Evolutionary conservation across 2,329 filamentous ascomycete genomes (phyloP), one percentile per base, ranked within the genome.

Genomic region (Graphiopsis chlorocephala): DNA sequence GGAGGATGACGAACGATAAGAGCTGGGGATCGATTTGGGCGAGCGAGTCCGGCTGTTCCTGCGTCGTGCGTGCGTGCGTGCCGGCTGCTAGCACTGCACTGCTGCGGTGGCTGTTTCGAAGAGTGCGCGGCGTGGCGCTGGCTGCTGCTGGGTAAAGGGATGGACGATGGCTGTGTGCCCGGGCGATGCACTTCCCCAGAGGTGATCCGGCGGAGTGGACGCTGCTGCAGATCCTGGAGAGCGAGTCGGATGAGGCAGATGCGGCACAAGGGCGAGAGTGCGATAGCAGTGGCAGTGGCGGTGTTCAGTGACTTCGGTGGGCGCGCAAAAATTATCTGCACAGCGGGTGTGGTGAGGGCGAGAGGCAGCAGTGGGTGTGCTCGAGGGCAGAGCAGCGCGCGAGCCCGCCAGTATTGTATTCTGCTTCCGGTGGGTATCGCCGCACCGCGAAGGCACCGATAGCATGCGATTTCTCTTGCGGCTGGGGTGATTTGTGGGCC

Each of bases 361-460:
- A 25, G 31, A 35, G 31, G 55, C 31, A 38, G 55, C 55, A 42
- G 55, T n/a, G 55, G 23, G 33, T 42, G 29, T 57, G 55, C 55
- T 57, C 55, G 35, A 57, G 35, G 55, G 55, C 55, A 57, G 55
- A 35, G 48, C 48, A 29, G 48, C 38, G 38, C 38, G 38, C 38
- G 38, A 42, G 38, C 38, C 38, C 38, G 38, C 38, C 38, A 26
- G 25, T 29, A 26, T 28, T 29, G 48, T 52, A 52, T 52, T 52
- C 25, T 52, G 48, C 48, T 52, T 52, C 48, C 48, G 48, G 48
- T 52, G 48, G 48, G 45, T 61, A 50, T 61, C 58, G 58, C 58
- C 58, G 58, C 45, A 33, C 58, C 58, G 58, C 58, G 45, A 61
- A 61, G 58, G 58, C 26, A 61, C 58, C 58, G 58, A 58, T 58